These are phyloP conservation scores for Tephrocybe sp. DNA, from an alignment of 768 basidiomycete genomes.

Conservation along the genomic window DNA sequence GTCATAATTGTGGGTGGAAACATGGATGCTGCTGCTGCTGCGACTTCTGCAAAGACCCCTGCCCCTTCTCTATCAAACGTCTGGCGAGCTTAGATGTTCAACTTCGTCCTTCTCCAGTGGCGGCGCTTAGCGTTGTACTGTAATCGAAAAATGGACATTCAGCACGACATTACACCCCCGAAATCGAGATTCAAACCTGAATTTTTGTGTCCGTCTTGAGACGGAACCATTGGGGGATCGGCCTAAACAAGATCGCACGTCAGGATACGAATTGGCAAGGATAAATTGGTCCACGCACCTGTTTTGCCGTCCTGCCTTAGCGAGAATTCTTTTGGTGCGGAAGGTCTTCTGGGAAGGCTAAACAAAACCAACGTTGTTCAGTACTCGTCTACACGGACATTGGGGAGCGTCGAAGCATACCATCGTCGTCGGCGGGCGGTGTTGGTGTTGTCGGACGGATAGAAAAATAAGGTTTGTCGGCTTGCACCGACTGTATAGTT, in stretches of 20 bases:
- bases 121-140: slow-evolving; percentile 95
- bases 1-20: slow-evolving; percentile 17
- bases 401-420: slow-evolving; percentile 28
- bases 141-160: slow-evolving; percentile 8
- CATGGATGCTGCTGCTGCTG: slow-evolving; percentile 16
- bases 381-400: not conserved
- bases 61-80: not conserved
- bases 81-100: slow-evolving; percentile 73
- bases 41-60: not conserved
- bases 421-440: slow-evolving; percentile 45
- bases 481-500: slow-evolving; percentile 34
- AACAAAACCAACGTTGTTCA: slow-evolving; percentile 10
- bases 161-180: not conserved
- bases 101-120: slow-evolving; percentile 99
- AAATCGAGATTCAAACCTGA: slow-evolving; percentile 53
- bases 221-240: slow-evolving; percentile 99
- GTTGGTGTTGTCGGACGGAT: slow-evolving; percentile 26
- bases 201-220: slow-evolving; percentile 95
- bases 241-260: slow-evolving; percentile 42
- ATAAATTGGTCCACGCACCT: slow-evolving; percentile 49
- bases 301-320: slow-evolving; percentile 96
- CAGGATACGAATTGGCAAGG: not conserved
- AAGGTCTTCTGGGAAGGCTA: slow-evolving; percentile 99
- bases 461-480: slow-evolving; percentile 30
- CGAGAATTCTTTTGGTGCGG: slow-evolving; percentile 94